Base-by-base conservation (phyloP, 1,284 basidiomycete genomes). In the Coriolopsis trogii region DNA sequence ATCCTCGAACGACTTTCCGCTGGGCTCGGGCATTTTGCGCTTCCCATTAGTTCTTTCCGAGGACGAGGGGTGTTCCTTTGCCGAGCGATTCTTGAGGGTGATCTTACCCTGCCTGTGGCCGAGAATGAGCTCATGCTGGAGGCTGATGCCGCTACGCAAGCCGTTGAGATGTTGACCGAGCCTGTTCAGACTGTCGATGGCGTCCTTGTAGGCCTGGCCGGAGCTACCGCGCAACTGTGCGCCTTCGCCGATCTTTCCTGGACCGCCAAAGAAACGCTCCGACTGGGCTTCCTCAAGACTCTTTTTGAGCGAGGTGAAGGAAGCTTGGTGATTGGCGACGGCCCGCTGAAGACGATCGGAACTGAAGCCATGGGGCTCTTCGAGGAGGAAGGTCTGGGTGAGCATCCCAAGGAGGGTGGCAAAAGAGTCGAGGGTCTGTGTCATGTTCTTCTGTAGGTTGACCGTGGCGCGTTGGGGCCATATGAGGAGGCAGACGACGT, bases 161-260 rank as follows among this genome's bases (percentile, higher is more conserved):
- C 94, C 93, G 45, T 89, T 93, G 34, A 97, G 71, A 72, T 97
- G 94, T 65, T 98, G 95, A 1, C 91, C 95, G 3, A 98, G 79
- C 15, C 92, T 77, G 54, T 90, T 94, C 63, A 98, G 76, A 57
- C 85, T 88, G 49, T 84, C 85, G 5, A 96, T 85, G 0, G 91
- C 90, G 53, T 92, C 89, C 56, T 92, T 87, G 59, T 97, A 96
- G 0, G 89, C 85, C 47, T 77, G 68, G 33, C 78, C 70, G 12
- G 77, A 72, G 23, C 73, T 72, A 60, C 65, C 76, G 51, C 75
- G 70, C 2, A 45, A 50, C 36, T 56, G 50, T 8, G 46, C 53
- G 9, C 41, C 51, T 15, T 49, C 54, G 25, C 70, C 70, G 12
- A 67, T 67, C 43, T 70, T 73, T 15, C 63, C 63, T 8, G 74